Percentiles rank a stretch among this genome's conserved stretches.
These are phyloP conservation scores for Schizonepeta tenuifolia DNA, from an alignment of 257 asterid species.

Conservation along the genomic window DNA sequence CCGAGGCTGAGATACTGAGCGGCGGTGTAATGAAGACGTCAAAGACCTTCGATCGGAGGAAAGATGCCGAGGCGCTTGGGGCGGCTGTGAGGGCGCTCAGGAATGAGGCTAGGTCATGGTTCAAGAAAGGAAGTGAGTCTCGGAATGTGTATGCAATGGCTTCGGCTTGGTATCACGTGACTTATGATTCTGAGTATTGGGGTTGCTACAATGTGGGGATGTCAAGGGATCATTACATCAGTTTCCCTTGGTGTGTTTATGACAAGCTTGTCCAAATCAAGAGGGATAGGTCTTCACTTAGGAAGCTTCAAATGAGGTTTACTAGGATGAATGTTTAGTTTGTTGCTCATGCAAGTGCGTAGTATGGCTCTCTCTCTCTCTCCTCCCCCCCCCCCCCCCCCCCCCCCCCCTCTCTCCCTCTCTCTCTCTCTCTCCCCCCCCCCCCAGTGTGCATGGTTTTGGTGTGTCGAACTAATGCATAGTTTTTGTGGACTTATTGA, in stretches of 20 bases:
- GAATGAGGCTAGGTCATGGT: constrained; percentile 76
- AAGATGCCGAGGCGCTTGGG: constrained; percentile 76
- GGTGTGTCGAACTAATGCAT: not conserved
- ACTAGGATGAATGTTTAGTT: constrained; percentile 33
- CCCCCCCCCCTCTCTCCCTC: not conserved
- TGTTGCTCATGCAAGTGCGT: not conserved
- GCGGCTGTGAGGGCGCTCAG: constrained; percentile 70
- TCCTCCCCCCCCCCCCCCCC: not conserved
- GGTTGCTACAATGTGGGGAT: constrained; percentile 64
- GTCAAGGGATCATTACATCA: constrained; percentile 67
- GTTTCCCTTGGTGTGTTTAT: constrained; percentile 89
- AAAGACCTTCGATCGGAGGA: constrained; percentile 72
- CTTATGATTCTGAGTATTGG: constrained; percentile 69
- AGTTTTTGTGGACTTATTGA: not conserved
- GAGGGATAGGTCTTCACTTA: constrained; percentile 44
- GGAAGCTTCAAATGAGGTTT: constrained; percentile 24
- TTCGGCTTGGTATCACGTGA: constrained; percentile 89
- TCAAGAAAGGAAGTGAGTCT: constrained; percentile 53
- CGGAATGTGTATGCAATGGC: constrained; percentile 70
- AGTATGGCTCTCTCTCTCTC: too few relatives aligned
- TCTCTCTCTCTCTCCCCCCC: not conserved
- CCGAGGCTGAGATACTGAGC: constrained; percentile 84
- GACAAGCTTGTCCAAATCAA: constrained; percentile 72
- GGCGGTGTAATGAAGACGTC: constrained; percentile 75
- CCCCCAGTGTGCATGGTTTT: not conserved